Percentiles rank a stretch among this genome's conserved stretches.
These are phyloP conservation scores for Coix lacrymajobi DNA, from an alignment of 176 grass and related monocot genomes.

Conservation along the genomic window DNA sequence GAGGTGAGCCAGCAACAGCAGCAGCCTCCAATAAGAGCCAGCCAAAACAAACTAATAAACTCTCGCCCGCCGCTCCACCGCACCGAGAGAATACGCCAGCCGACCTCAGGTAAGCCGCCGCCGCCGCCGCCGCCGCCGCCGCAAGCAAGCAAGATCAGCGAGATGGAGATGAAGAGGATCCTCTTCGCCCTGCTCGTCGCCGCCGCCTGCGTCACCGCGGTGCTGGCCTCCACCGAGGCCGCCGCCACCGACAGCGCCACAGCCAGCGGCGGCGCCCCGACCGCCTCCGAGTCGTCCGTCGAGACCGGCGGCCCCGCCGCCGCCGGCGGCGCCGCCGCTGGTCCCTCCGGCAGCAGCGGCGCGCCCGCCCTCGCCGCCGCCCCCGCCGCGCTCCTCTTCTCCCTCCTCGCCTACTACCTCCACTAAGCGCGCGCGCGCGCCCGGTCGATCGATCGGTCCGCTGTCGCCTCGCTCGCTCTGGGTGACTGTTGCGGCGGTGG, in stretches of 20 bases:
- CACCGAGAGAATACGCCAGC: not conserved
- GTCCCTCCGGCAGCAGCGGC: not conserved
- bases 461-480: not conserved
- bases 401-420: slow-evolving; percentile 47
- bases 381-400: slow-evolving; percentile 14
- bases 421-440: not conserved
- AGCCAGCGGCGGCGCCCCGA: not conserved
- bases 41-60: slow-evolving; percentile 8
- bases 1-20: not conserved
- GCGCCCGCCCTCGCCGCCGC: not conserved
- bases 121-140: not conserved
- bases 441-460: not conserved
- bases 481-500: not conserved
- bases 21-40: not conserved
- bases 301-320: no score
- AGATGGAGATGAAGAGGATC: slow-evolving; percentile 49
- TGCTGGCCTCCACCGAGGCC: slow-evolving; percentile 8
- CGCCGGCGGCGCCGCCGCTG: not conserved
- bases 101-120: not conserved
- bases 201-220: not conserved
- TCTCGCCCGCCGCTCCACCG: not conserved
- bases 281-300: not conserved
- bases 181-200: slow-evolving; percentile 1
- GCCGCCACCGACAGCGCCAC: not conserved
- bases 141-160: no score